Base-by-base conservation (phyloP, 441 rosid genomes). In the Daphne laureola region DNA sequence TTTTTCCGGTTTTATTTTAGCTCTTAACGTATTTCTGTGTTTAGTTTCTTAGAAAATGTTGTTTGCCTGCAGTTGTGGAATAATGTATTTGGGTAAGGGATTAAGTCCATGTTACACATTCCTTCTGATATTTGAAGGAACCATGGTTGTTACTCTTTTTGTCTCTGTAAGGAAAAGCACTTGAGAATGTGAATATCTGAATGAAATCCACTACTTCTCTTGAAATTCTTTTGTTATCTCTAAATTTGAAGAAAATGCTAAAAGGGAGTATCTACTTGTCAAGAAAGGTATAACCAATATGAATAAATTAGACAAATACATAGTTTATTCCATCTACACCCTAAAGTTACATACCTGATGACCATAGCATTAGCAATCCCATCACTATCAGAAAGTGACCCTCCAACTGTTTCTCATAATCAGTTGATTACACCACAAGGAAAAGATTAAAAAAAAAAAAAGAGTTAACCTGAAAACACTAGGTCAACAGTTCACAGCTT, bases 301-400 rank as follows among this genome's bases (percentile, higher is more conserved):
- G 46, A 42, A 52, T 17, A 55, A 55, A 70, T 53, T 61, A 54
- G 58, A 59, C 41, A 25, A 52, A 17, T 17, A 5, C 26, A 52
- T 59, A 31, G 25, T 46, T 74, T 75, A 65, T 65, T 21, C 27
- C 56, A 54, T 78, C 25, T 59, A 55, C 69, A 70, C 62, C 43
- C 23, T 51, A 42, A 44, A 49, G 58, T 46, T 53, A 46, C 66
- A 69, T 25, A 54, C 53, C 61, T 62, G 71, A 66, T 62, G 71
- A 66, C 69, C 48, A 61, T 50, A 53, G 41, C n/a, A 58, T 41
- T 26, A 53, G 41, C n/a, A 58, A 45, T 26, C 55, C 53, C 46
- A 50, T 47, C 46, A 53, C 54, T 46, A 46, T 43, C 51, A 53
- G 46, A 41, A 65, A 63, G 51, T 25, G 59, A 49, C 35, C 59